phyloP scores from a whole-genome alignment of 2,329 filamentous ascomycete genomes.

The Coniella lustricola region DNA sequence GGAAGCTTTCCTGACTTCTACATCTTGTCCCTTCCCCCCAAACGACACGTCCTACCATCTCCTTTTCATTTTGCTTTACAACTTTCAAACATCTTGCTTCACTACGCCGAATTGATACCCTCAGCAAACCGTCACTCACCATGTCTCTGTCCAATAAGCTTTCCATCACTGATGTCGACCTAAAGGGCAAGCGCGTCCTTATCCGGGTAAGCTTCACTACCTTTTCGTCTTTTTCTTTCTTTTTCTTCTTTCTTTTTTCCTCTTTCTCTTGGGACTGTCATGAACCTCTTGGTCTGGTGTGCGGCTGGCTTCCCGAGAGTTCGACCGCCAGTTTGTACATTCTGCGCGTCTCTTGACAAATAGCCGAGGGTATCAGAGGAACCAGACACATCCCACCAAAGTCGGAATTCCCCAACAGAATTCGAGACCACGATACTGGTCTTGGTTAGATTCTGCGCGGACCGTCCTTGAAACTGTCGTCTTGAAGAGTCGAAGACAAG shows the following conservation, averaged over 20 bases:
- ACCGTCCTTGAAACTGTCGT: too few relatives aligned
- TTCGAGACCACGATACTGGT: too few relatives aligned
- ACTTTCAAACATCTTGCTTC: conserved; percentile 14
- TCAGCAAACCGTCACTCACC: conserved; percentile 26
- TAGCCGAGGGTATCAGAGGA: too few relatives aligned
- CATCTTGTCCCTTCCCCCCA: conserved; percentile 17
- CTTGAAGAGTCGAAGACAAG: too few relatives aligned
- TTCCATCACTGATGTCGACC: conserved; percentile 88
- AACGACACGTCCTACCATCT: conserved; percentile 1
- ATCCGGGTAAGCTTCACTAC: conserved; percentile 69
- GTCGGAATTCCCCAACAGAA: neutral
- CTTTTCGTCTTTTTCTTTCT: neutral
- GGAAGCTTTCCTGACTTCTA: conserved; percentile 1
- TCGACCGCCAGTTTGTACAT: too few relatives aligned
- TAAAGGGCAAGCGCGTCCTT: conserved; percentile 97
- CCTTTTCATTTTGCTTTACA: conserved; percentile 8
- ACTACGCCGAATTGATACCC: conserved; percentile 16
- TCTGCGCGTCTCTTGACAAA: too few relatives aligned
- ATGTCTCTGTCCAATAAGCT: conserved; percentile 99
- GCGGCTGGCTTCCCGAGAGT: too few relatives aligned
- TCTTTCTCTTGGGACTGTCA: neutral
- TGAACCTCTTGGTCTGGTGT: too few relatives aligned
- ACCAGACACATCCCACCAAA: neutral
- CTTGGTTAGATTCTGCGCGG: too few relatives aligned
- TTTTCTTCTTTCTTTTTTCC: neutral